Evolutionary conservation across 306 rosid genomes (phyloP).

Genomic region (Sindora glabra): DNA sequence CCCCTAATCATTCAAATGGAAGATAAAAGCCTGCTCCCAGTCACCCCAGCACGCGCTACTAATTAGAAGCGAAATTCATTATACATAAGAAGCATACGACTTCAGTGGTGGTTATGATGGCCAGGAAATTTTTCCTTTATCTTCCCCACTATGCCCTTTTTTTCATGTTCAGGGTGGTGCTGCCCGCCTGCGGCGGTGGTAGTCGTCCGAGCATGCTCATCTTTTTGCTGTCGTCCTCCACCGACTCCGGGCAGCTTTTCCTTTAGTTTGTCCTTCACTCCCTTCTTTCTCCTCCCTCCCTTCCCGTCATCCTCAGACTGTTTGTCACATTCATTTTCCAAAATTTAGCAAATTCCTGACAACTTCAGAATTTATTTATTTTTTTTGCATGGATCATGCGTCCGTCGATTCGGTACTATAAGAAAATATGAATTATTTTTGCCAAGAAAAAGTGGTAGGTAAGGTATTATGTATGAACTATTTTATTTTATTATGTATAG

Average conservation of each 20-base stretch:
- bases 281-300: constrained; percentile 62
- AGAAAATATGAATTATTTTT: no score
- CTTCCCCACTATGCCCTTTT: constrained; percentile 37
- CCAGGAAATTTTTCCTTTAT: constrained; percentile 47
- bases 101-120: constrained; percentile 8
- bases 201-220: not conserved
- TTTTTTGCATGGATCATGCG: no score
- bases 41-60: no score
- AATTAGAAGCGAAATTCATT: no score
- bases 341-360: no score
- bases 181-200: not conserved
- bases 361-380: no score
- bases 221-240: not conserved
- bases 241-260: constrained; percentile 27
- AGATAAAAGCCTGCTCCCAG: no score
- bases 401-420: no score
- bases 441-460: no score
- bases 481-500: no score
- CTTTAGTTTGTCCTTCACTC: constrained; percentile 50
- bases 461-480: no score
- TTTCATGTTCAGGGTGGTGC: constrained; percentile 23
- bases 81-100: not conserved
- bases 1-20: no score
- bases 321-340: not conserved
- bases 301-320: constrained; percentile 70